A percentile compares a stretch with the other conserved stretches of the same genome.
Evolutionary conservation across 2,329 filamentous ascomycete species (phyloP).

Genomic region (Cercospora citrullina): DNA sequence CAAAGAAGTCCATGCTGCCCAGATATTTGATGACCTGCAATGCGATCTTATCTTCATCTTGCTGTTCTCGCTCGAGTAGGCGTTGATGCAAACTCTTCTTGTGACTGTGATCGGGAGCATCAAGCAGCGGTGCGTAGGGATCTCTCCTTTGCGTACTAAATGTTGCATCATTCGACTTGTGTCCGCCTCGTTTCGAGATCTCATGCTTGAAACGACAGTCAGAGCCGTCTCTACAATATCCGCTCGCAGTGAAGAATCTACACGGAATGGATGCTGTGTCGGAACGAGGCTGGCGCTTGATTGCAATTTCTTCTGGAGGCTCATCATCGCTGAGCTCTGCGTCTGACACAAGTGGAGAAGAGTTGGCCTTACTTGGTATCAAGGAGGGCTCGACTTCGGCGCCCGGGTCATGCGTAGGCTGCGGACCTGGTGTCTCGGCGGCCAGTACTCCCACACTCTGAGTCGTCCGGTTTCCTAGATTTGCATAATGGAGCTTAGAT

Average conservation of each 20-base stretch:
- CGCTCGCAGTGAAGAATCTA: constrained; percentile 36
- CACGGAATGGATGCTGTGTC: constrained; percentile 27
- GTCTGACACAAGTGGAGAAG: not conserved
- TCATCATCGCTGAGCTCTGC: constrained; percentile 17
- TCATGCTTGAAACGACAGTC: constrained; percentile 39
- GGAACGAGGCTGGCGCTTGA: constrained; percentile 33
- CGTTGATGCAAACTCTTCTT: constrained; percentile 32
- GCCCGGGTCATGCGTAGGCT: not conserved
- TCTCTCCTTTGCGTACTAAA: constrained; percentile 17
- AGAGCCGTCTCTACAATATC: constrained; percentile 38
- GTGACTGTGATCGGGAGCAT: constrained; percentile 14
- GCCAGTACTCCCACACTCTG: not conserved
- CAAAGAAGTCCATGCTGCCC: constrained; percentile 46
- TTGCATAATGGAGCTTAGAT: not conserved
- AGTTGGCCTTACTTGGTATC: not conserved
- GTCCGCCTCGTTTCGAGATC: constrained; percentile 9
- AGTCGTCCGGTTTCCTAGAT: not conserved
- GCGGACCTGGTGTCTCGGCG: not conserved
- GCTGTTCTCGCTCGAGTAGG: constrained; percentile 48
- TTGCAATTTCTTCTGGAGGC: constrained; percentile 43
- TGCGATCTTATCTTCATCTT: constrained; percentile 45
- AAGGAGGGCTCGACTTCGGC: not conserved
- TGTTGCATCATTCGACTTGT: constrained; percentile 3
- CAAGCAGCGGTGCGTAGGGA: constrained; percentile 25
- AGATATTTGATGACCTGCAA: constrained; percentile 51